A percentile compares a stretch with the other conserved stretches of the same genome.
Evolutionary conservation across 495 filamentous ascomycete species (phyloP).

Genomic region (Xylaria palmicola): DNA sequence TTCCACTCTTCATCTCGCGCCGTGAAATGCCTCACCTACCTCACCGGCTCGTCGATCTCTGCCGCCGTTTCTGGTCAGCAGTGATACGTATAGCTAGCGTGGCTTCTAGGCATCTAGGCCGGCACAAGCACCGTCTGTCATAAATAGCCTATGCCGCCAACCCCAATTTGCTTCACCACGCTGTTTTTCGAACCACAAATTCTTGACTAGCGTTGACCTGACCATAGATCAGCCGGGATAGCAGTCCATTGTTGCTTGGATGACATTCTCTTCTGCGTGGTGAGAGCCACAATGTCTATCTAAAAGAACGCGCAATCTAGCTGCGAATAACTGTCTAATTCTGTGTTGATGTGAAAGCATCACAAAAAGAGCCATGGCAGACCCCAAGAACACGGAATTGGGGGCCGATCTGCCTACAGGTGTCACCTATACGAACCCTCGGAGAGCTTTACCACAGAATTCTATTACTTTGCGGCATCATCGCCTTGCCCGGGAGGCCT

Average conservation of each 20-base stretch:
- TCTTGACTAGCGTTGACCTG: neutral
- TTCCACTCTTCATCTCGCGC: neutral
- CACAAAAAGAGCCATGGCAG: slow-evolving; percentile 24
- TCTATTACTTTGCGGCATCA: slow-evolving; percentile 43
- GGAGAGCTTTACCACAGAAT: slow-evolving; percentile 37
- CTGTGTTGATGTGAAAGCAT: slow-evolving; percentile 13
- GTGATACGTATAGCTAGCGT: no score
- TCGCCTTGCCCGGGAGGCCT: slow-evolving; percentile 38
- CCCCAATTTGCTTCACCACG: neutral
- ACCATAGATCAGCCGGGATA: neutral
- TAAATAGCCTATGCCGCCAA: no score
- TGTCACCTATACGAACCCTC: slow-evolving; percentile 37
- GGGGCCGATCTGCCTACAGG: slow-evolving; percentile 26
- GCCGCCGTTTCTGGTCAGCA: no score
- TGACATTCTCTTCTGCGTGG: neutral
- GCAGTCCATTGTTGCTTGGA: neutral
- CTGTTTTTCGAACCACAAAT: neutral
- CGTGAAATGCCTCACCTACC: neutral
- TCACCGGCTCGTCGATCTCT: no score
- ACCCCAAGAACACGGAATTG: slow-evolving; percentile 22
- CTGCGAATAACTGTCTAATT: neutral
- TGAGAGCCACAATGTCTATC: neutral
- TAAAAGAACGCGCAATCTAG: neutral
- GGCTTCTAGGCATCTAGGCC: neutral
- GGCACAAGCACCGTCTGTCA: no score